Evolutionary conservation across 768 basidiomycete species (phyloP).

Genomic region (Gymnopilus dilepis): DNA sequence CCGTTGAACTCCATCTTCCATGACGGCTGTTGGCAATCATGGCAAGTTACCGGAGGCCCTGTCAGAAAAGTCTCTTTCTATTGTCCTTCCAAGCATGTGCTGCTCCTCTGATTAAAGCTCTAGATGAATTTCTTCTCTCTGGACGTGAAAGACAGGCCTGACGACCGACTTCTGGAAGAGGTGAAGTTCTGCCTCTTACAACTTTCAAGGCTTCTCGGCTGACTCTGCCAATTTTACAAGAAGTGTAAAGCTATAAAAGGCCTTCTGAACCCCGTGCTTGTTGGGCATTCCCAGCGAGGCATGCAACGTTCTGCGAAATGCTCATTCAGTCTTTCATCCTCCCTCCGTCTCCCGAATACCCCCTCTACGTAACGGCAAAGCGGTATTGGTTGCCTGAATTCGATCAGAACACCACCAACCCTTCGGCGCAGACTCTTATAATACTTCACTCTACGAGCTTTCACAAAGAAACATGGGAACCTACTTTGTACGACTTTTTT

Average conservation of each 20-base stretch:
- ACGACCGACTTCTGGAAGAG: not conserved
- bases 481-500: constrained; percentile 57
- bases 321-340: constrained; percentile 27
- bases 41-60: constrained; percentile 4
- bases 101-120: not conserved
- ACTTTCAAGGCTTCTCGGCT: not conserved
- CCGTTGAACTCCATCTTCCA: not conserved
- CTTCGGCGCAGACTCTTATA: constrained; percentile 58
- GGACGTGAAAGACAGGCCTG: not conserved
- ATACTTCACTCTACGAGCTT: constrained; percentile 75
- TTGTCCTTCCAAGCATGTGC: not conserved
- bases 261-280: not conserved
- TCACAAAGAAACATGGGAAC: constrained; percentile 79
- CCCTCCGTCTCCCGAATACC: constrained; percentile 46
- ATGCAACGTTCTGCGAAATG: constrained; percentile 12
- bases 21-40: constrained; percentile 1
- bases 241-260: not conserved
- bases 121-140: not conserved
- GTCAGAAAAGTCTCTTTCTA: not conserved
- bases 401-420: constrained; percentile 38
- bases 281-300: not conserved
- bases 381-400: constrained; percentile 55
- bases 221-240: not conserved
- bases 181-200: not conserved
- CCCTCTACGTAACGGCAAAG: constrained; percentile 60